phyloP scores from a whole-genome alignment of 2,329 filamentous ascomycete species.

The Xylaria sp. region DNA sequence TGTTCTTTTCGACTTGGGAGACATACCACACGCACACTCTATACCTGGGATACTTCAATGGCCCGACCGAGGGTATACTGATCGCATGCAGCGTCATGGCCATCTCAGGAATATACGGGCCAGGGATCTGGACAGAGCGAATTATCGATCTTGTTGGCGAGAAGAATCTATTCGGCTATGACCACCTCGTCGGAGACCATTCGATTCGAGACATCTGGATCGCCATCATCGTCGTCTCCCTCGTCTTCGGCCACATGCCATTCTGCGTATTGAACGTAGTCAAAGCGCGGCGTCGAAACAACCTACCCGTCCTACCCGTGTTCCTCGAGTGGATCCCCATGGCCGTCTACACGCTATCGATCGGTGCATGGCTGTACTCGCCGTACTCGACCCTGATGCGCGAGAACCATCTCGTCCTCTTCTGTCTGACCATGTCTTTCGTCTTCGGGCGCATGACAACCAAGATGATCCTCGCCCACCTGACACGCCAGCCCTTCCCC shows the following conservation, averaged over 20 bases:
- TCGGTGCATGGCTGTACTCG: slow-evolving; percentile 85
- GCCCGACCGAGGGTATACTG: slow-evolving; percentile 92
- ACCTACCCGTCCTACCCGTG: slow-evolving; percentile 77
- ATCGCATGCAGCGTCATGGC: slow-evolving; percentile 88
- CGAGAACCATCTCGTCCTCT: slow-evolving; percentile 88
- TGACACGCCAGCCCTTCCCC: slow-evolving; percentile 92
- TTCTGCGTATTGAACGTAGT: slow-evolving; percentile 89
- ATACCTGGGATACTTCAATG: slow-evolving; percentile 95
- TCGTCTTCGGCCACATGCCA: slow-evolving; percentile 78
- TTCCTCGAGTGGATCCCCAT: slow-evolving; percentile 96
- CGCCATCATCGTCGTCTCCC: slow-evolving; percentile 67
- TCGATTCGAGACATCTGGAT: slow-evolving; percentile 92
- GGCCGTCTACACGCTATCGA: slow-evolving; percentile 75
- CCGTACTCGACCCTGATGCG: slow-evolving; percentile 81
- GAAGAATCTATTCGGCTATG: slow-evolving; percentile 56
- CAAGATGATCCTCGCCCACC: slow-evolving; percentile 96
- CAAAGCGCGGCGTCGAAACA: slow-evolving; percentile 72
- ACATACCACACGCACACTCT: slow-evolving; percentile 98
- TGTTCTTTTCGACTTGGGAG: slow-evolving; percentile 99
- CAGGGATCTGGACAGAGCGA: slow-evolving; percentile 81
- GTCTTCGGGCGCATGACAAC: slow-evolving; percentile 98
- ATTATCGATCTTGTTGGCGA: slow-evolving; percentile 72
- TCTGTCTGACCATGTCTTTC: slow-evolving; percentile 93
- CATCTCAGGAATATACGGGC: slow-evolving; percentile 84
- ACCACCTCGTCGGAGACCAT: slow-evolving; percentile 68